These are phyloP conservation scores for Rhododendron molle DNA, from an alignment of 148 eudicot species.

Conservation along the genomic window DNA sequence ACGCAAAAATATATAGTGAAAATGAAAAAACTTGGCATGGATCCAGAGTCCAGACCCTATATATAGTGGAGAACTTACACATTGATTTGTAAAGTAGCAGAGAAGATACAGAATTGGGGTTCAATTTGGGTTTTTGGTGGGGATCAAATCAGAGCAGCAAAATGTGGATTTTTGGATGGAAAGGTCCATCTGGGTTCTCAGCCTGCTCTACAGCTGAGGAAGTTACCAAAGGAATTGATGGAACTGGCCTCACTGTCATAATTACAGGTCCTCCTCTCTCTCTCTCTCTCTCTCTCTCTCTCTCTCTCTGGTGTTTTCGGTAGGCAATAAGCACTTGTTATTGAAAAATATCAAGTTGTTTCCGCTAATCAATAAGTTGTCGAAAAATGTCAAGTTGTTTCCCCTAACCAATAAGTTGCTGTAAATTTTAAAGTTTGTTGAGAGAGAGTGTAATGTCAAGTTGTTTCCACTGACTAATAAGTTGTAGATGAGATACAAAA, in stretches of 20 bases:
- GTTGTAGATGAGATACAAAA: no score
- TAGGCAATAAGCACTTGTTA: no score
- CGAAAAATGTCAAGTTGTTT: no score
- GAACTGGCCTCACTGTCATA: not conserved
- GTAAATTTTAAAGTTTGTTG: no score
- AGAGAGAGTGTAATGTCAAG: no score
- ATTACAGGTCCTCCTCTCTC: not conserved
- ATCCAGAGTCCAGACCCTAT: not conserved
- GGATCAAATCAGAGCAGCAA: not conserved
- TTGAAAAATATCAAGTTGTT: no score
- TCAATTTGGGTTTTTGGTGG: not conserved
- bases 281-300: not conserved
- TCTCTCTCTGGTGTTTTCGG: no score
- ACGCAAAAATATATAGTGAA: not conserved
- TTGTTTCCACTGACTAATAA: no score
- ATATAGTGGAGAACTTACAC: not conserved
- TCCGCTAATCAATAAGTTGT: no score
- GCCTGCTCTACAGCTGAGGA: not conserved
- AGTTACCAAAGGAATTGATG: not conserved
- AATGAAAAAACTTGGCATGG: not conserved
- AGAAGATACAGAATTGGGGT: not conserved
- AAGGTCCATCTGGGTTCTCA: constrained; percentile 3
- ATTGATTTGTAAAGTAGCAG: not conserved
- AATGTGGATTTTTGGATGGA: not conserved
- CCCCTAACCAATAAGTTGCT: no score